Base-by-base conservation (phyloP, 768 basidiomycete genomes). In the Favolaschia claudopus region DNA sequence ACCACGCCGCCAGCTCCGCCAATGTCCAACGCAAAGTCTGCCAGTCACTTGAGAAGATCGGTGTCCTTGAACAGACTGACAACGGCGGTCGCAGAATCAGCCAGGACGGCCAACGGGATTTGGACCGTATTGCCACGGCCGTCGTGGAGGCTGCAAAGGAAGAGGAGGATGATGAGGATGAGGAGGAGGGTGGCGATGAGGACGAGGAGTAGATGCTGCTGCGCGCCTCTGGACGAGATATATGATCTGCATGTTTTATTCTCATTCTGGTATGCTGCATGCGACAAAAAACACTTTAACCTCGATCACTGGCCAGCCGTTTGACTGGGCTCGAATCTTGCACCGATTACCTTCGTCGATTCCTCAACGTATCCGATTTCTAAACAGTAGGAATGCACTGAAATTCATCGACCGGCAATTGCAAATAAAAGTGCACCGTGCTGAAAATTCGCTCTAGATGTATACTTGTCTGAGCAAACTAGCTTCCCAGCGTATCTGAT, bases 1-100 rank as follows among this genome's bases (percentile, higher is more conserved):
- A 96, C 82, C 96, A 98, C 80, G 88, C 85, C 55, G 84, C 91
- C 72, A 85, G 88, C 24, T 95, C 96, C 38, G 84, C 89, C 53
- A 89, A 89, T 55, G 92, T 98, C 47, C 95, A 98, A 78, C 91
- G 96, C 73, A 95, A 92, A 79, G 81, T 98, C 67, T 95, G 96
- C 81, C 96, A 99, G 80, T 88, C 95, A 42, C 83, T 99, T 68
- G 96, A 98, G 85, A 97, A 96, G 85, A 98, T 99, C 72, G 96
- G 96, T 70, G 97, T 99, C 58, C 84, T 99, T 70, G 97, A 99
- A 82, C 85, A 90, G 79, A 87, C 91, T 60, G 88, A 91, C 39
- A 95, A 96, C 72, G 97, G 96, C 68, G 96, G 96, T 62, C 89
- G 97, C 70, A 88, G 93, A 80, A 96, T 99, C 75, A 89, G 88